phyloP scores from a whole-genome alignment of 352 stramenopile species.

The Blastocystis sp. region DNA sequence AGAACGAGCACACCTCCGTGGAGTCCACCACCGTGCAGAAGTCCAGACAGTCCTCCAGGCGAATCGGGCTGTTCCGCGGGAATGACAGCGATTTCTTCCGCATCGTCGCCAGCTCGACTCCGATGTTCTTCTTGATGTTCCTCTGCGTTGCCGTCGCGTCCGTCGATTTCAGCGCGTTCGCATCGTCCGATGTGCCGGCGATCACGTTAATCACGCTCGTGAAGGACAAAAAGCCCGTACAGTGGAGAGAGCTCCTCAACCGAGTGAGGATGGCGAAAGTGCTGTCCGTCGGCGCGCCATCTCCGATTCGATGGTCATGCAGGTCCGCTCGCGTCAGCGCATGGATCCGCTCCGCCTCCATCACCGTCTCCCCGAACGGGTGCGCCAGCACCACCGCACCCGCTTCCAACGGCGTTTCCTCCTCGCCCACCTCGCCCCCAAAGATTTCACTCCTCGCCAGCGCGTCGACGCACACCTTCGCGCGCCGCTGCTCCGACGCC shows the following conservation, averaged over 20 bases:
- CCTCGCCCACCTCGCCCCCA: not conserved
- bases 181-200: not conserved
- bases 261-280: not conserved
- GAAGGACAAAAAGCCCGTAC: not conserved
- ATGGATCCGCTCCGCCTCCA: not conserved
- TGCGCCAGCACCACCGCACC: not conserved
- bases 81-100: not conserved
- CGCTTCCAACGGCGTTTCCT: not conserved
- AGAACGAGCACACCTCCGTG: conserved; percentile 14
- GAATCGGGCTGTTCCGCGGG: not conserved
- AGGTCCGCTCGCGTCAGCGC: not conserved
- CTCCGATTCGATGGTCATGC: not conserved
- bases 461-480: not conserved
- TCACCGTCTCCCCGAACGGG: not conserved
- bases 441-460: not conserved
- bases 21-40: not conserved
- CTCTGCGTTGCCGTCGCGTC: not conserved
- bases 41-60: conserved; percentile 27
- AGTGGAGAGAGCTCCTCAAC: not conserved
- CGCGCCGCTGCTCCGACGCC: no score
- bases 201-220: not conserved
- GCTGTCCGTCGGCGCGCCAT: not conserved
- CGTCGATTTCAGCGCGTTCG: not conserved
- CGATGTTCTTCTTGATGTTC: not conserved
- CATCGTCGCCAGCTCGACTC: not conserved